phyloP scores from a whole-genome alignment of 306 rosid genomes.

The Ceratonia siliqua region DNA sequence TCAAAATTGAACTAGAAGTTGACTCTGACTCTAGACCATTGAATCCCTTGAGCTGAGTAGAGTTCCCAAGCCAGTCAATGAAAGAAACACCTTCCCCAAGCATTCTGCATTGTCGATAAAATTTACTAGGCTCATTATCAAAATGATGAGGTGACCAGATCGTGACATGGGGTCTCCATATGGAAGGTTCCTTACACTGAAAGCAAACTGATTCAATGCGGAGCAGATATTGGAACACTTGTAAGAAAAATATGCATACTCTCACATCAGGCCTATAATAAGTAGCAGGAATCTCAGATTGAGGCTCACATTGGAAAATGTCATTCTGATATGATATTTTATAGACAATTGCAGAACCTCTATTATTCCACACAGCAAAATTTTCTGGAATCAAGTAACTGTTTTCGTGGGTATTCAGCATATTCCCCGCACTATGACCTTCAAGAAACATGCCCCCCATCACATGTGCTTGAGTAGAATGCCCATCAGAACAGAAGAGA shows the following conservation, averaged over 20 bases:
- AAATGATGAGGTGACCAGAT: slow-evolving; percentile 54
- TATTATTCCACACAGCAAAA: slow-evolving; percentile 72
- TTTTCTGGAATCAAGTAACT: slow-evolving; percentile 32
- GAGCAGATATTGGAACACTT: slow-evolving; percentile 53
- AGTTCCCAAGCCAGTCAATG: slow-evolving; percentile 51
- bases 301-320: slow-evolving; percentile 54
- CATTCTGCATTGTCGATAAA: slow-evolving; percentile 50
- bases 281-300: slow-evolving; percentile 67
- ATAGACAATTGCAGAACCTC: slow-evolving; percentile 66
- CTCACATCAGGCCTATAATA: slow-evolving; percentile 48
- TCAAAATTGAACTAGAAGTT: slow-evolving; percentile 36
- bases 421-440: slow-evolving; percentile 38
- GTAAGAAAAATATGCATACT: slow-evolving; percentile 52
- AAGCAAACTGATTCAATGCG: slow-evolving; percentile 68
- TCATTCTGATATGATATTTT: slow-evolving; percentile 55
- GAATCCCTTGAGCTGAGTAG: slow-evolving; percentile 35
- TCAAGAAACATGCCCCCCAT: slow-evolving; percentile 71
- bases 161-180: slow-evolving; percentile 71
- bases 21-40: slow-evolving; percentile 37
- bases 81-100: slow-evolving; percentile 52
- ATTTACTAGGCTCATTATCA: slow-evolving; percentile 45
- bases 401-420: slow-evolving; percentile 31
- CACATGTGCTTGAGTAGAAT: slow-evolving; percentile 48
- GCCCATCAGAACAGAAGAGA: slow-evolving; percentile 34
- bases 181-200: slow-evolving; percentile 62